phyloP scores from a whole-genome alignment of 768 basidiomycete species.

The Calocera viscosa region DNA sequence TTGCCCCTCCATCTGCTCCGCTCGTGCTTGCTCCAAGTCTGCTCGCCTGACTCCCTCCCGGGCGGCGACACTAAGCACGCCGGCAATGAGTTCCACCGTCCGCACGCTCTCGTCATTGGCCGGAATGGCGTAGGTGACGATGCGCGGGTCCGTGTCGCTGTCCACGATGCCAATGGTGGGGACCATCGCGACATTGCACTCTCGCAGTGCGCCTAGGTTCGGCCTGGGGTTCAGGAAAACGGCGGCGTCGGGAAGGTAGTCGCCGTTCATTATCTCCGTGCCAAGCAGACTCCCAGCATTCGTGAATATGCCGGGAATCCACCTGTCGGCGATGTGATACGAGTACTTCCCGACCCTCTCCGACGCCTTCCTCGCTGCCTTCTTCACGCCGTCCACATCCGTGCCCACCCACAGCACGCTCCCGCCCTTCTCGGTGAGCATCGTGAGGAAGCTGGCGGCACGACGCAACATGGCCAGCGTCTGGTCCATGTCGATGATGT shows the following conservation, averaged over 20 bases:
- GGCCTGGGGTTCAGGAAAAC: conserved; percentile 82
- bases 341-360: conserved; percentile 67
- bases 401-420: conserved; percentile 85
- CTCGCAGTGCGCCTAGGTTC: conserved; percentile 75
- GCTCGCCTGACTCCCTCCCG: conserved; percentile 39
- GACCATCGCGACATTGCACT: conserved; percentile 78
- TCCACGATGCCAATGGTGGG: conserved; percentile 93
- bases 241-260: conserved; percentile 71
- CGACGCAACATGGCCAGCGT: conserved; percentile 84
- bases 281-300: conserved; percentile 68
- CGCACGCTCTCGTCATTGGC: conserved; percentile 93
- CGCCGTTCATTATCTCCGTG: conserved; percentile 38
- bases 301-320: conserved; percentile 92
- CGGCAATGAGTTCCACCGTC: conserved; percentile 80
- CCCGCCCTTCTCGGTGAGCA: conserved; percentile 68
- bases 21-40: conserved; percentile 22
- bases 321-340: conserved; percentile 73
- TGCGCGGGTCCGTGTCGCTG: conserved; percentile 87
- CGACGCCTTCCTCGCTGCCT: conserved; percentile 70
- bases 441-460: conserved; percentile 75
- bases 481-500: conserved; percentile 88
- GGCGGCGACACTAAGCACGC: conserved; percentile 80
- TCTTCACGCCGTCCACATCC: conserved; percentile 29
- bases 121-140: conserved; percentile 96
- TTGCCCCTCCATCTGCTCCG: no score